These are phyloP conservation scores for Elaphomyces granulatus DNA, from an alignment of 495 filamentous ascomycete species.

Conservation along the genomic window DNA sequence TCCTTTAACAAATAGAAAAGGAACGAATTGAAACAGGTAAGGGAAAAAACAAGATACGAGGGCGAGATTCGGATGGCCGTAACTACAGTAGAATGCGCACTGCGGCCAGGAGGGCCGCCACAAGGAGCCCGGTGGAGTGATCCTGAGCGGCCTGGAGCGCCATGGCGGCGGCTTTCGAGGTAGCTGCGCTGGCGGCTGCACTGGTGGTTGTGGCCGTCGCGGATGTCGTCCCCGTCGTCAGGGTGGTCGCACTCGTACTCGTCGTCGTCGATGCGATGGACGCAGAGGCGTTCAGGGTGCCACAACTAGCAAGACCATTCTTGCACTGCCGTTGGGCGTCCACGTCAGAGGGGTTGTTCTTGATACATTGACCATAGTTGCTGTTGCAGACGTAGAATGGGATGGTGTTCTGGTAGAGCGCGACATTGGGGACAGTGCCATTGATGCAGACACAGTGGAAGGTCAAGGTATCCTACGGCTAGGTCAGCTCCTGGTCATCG, in stretches of 20 bases:
- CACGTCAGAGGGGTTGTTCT: constrained; percentile 25
- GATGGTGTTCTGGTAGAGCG: constrained; percentile 37
- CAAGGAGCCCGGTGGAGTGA: constrained; percentile 37
- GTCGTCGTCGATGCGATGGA: constrained; percentile 13
- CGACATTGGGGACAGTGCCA: constrained; percentile 36
- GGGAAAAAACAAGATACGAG: no score
- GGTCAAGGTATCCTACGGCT: constrained; percentile 29
- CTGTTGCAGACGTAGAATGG: constrained; percentile 43
- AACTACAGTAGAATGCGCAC: constrained; percentile 37
- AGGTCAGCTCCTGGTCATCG: no score
- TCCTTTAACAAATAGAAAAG: no score
- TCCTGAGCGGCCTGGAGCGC: constrained; percentile 26
- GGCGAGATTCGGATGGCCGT: no score
- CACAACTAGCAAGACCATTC: constrained; percentile 23
- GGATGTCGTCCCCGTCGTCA: constrained; percentile 11
- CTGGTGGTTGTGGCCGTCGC: constrained; percentile 15
- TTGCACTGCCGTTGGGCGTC: constrained; percentile 3
- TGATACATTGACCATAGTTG: constrained; percentile 37
- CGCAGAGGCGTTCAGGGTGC: constrained; percentile 31
- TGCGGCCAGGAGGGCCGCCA: constrained; percentile 31
- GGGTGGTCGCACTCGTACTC: constrained; percentile 3
- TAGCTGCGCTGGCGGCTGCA: constrained; percentile 13
- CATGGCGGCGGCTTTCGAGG: constrained; percentile 22
- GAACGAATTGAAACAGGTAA: no score
- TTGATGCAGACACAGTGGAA: constrained; percentile 42